Evolutionary conservation across 306 rosid species (phyloP).

Genomic region (Quercus alba): DNA sequence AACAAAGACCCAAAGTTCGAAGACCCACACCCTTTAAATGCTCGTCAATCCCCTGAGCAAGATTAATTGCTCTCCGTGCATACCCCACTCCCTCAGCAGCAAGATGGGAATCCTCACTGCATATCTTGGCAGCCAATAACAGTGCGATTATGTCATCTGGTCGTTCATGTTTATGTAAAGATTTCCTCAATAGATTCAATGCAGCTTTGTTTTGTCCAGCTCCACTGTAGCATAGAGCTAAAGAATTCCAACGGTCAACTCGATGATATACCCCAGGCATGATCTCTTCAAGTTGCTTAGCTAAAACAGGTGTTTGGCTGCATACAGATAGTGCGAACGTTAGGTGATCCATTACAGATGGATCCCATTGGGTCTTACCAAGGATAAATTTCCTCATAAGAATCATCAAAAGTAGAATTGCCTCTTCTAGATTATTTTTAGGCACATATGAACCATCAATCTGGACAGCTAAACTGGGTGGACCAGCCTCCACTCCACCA

Average conservation of each 20-base stretch:
- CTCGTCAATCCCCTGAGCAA: conserved; percentile 46
- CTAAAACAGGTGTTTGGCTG: conserved; percentile 73
- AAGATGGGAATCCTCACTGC: conserved; percentile 68
- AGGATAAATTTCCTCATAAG: conserved; percentile 58
- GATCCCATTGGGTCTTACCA: conserved; percentile 85
- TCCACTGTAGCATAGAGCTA: conserved; percentile 81
- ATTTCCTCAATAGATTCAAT: conserved; percentile 73
- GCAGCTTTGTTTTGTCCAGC: conserved; percentile 68
- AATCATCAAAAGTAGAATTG: conserved; percentile 83
- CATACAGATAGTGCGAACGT: conserved; percentile 82
- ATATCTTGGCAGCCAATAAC: conserved; percentile 77
- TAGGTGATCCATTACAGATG: conserved; percentile 88
- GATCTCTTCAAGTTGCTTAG: conserved; percentile 76
- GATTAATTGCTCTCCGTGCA: conserved; percentile 61
- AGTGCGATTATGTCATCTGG: conserved; percentile 70
- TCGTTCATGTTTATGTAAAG: conserved; percentile 80
- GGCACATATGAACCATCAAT: conserved; percentile 79
- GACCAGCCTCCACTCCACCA: conserved; percentile 84
- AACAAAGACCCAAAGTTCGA: conserved; percentile 78
- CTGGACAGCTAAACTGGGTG: conserved; percentile 88
- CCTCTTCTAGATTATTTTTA: conserved; percentile 91
- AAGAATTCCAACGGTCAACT: conserved; percentile 79
- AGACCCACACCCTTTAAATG: conserved; percentile 80
- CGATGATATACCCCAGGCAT: conserved; percentile 90
- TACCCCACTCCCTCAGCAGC: conserved; percentile 80